Evolutionary conservation across 345 rosid species (phyloP), one percentile per base, ranked within the genome.

Genomic region (Syzygium aqueum): DNA sequence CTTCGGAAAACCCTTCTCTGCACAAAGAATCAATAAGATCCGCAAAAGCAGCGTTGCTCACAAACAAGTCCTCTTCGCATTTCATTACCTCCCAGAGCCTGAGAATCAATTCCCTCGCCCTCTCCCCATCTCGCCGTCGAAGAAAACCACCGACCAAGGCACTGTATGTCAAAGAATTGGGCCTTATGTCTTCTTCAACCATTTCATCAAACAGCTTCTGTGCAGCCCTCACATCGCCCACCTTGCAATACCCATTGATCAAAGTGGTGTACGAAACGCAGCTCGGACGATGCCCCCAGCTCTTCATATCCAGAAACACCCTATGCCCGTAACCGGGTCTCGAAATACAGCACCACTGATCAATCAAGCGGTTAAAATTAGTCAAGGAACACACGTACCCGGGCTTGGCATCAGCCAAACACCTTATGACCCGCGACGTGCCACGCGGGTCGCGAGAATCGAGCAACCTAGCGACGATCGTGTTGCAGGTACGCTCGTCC

Each of bases 181-280:
- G 92, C 52, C 53, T 85, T 21, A 93, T 86, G 5, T 92, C 96
- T 40, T 84, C 82, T 8, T 61, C 92, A 86, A 73, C 77, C 99
- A 97, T 95, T 94, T 95, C 98, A 84, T 94, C 96, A 82, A 97
- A 88, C 95, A 96, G 25, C 88, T 94, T 93, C 87, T 84, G 91
- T 12, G 98, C 98, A 89, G 28, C 85, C 37, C 67, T 90, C 3
- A 93, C 80, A 67, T 92, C 87, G 4, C 96, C 91, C 14, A 89
- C 87, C 63, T 84, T 3, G 19, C 94, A 88, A 21, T 96, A 97
- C 27, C 99, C 98, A 51, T 86, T 43, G 9, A 95, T 91, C 85
- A 97, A 61, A 88, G 97, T 93, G 25, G 98, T 96, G 88, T 90
- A 96, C 77, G 97, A 93, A 90, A 96, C 98, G 77, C 91, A 92